Evolutionary conservation across 1,284 basidiomycete genomes (phyloP), one percentile per base, ranked within the genome.

Genomic region (Sanguinoderma infundibulare): DNA sequence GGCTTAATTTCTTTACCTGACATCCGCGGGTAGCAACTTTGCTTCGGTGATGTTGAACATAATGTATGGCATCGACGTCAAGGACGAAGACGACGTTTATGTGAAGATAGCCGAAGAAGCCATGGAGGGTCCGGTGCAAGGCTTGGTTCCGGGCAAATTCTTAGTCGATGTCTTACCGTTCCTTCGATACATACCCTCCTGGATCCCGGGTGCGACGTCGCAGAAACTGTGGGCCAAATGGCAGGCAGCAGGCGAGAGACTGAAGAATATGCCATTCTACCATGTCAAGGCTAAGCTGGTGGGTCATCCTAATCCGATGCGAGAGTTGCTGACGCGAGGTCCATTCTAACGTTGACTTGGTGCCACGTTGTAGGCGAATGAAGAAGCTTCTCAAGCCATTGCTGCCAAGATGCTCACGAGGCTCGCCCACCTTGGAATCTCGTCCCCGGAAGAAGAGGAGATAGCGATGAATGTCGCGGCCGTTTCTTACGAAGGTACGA

Each of bases 141-240:
- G 50, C 2, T 12, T 50, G 17, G 17, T 55, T 17, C 53, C 52
- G 2, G 58, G 58, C 12, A 55, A 24, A 26, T 60, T 47, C 39
- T 14, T 55, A 4, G 58, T 60, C 20, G 44, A 60, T 14, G 12
- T 50, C 15, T 34, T 60, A 7, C 58, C 58, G 1, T 40, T 60
- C 40, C 32, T 60, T 42, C 42, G 46, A 5, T 55, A 49, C 28
- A 15, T 60, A 5, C 58, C 58, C 14, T 9, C 42, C 15, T 60
- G 52, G 53, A 6, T 60, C n/a, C 58, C 58, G 14, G 58, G 58
- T 7, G 53, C 53, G 14, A 40, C 34, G 5, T 60, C 30, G 36
- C 53, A 60, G 46, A 39, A 24, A 30, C 24, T 39, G 32, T 49
- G 54, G 70, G 76, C 67, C 26, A 70, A 72, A 63, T 70, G 69